phyloP scores from a whole-genome alignment of 495 filamentous ascomycete species.

The Neurospora intermedia region DNA sequence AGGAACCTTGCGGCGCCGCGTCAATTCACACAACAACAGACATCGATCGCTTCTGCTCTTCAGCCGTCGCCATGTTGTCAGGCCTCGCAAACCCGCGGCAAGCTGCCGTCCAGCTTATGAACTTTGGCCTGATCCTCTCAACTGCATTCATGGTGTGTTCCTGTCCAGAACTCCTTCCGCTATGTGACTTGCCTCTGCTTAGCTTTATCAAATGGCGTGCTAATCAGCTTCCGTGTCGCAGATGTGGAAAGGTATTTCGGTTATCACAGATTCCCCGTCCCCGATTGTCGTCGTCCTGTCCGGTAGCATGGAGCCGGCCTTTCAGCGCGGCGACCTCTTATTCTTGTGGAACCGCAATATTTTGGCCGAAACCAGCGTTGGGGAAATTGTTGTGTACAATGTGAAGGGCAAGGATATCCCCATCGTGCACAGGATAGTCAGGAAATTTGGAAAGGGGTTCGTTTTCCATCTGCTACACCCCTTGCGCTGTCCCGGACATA shows the following conservation, averaged over 20 bases:
- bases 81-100: slow-evolving; percentile 68
- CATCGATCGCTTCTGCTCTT: not conserved
- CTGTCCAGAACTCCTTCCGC: not conserved
- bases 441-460: slow-evolving; percentile 52
- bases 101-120: slow-evolving; percentile 78
- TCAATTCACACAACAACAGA: not conserved
- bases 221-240: slow-evolving; percentile 9
- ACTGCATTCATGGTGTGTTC: slow-evolving; percentile 76
- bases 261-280: slow-evolving; percentile 74
- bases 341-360: slow-evolving; percentile 89
- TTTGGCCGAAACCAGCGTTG: slow-evolving; percentile 55
- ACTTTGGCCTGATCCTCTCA: slow-evolving; percentile 88
- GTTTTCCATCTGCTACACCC: slow-evolving; percentile 13
- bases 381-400: slow-evolving; percentile 93
- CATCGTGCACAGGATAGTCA: slow-evolving; percentile 81
- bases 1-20: not conserved
- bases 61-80: slow-evolving; percentile 52
- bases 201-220: not conserved
- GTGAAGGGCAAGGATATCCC: slow-evolving; percentile 85
- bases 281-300: slow-evolving; percentile 95
- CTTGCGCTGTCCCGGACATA: not conserved
- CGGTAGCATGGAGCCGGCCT: slow-evolving; percentile 94
- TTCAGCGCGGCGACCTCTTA: slow-evolving; percentile 87
- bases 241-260: slow-evolving; percentile 91
- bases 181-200: not conserved